A percentile compares a stretch with the other conserved stretches of the same genome.
Evolutionary conservation across 805 yeast species (phyloP).

Genomic region (Candida coquimbonensis): DNA sequence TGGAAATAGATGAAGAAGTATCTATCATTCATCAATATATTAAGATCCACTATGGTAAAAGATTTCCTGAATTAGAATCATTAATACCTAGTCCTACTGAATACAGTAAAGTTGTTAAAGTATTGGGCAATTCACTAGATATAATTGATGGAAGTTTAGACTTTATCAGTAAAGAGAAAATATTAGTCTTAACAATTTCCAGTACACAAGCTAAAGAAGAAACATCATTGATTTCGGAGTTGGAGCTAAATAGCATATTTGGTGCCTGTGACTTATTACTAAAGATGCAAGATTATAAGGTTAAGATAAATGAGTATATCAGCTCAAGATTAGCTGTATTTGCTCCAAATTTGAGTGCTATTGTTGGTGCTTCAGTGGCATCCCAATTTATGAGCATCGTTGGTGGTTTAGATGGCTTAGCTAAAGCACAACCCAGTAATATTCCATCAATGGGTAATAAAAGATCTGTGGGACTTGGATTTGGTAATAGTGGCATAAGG

Average conservation of each 20-base stretch:
- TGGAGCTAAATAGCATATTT: slow-evolving; percentile 31
- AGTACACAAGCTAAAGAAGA: slow-evolving; percentile 40
- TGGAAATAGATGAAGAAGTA: slow-evolving; percentile 50
- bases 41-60: slow-evolving; percentile 44
- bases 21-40: slow-evolving; percentile 40
- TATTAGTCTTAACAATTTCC: slow-evolving; percentile 69
- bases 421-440: slow-evolving; percentile 76
- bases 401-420: slow-evolving; percentile 63
- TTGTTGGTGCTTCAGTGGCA: slow-evolving; percentile 67
- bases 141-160: slow-evolving; percentile 19
- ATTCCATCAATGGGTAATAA: slow-evolving; percentile 68
- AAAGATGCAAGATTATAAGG: slow-evolving; percentile 36
- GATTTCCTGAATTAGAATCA: slow-evolving; percentile 67
- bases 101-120: slow-evolving; percentile 45
- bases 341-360: slow-evolving; percentile 75
- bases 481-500: slow-evolving; percentile 40
- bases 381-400: slow-evolving; percentile 62
- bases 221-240: slow-evolving; percentile 23
- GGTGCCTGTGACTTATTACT: slow-evolving; percentile 43
- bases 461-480: slow-evolving; percentile 30
- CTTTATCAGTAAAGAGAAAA: slow-evolving; percentile 54
- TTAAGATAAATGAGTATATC: slow-evolving; percentile 44
- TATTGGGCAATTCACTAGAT: slow-evolving; percentile 43
- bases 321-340: slow-evolving; percentile 46
- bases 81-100: slow-evolving; percentile 56